Percentiles rank a stretch among this genome's conserved stretches.
Conservation (phyloP, 2,329 filamentous ascomycete genomes). For the Fusarium siculi region DNA sequence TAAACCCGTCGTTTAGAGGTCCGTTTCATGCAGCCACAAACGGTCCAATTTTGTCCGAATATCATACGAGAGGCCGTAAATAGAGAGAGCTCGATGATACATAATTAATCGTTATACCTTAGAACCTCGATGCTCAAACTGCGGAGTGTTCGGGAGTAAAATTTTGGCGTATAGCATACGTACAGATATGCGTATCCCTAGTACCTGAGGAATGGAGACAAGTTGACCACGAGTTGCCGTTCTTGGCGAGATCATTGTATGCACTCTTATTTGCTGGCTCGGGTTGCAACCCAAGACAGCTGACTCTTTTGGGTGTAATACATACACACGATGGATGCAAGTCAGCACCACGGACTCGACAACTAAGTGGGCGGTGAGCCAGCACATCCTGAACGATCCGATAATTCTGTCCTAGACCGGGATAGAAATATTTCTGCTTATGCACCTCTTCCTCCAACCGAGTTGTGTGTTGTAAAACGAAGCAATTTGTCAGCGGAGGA, state of each 20-base stretch:
- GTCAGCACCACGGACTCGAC: neutral
- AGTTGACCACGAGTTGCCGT: neutral
- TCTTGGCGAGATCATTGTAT: neutral
- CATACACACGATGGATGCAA: neutral
- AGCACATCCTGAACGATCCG: neutral
- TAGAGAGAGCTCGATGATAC: neutral
- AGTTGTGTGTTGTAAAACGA: neutral
- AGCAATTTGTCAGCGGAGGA: neutral
- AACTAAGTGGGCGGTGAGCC: neutral
- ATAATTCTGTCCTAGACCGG: neutral
- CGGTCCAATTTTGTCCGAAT: neutral
- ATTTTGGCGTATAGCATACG: neutral
- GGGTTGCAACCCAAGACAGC: neutral
- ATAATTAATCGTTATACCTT: neutral
- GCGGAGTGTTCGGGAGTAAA: neutral
- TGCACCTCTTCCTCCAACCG: neutral
- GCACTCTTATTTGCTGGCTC: neutral
- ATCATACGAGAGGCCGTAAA: conserved; percentile 10
- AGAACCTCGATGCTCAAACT: neutral
- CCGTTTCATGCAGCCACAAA: conserved; percentile 1
- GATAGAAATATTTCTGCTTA: neutral
- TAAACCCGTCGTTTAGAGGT: neutral
- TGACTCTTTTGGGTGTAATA: neutral
- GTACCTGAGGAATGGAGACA: neutral
- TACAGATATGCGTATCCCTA: neutral